Base-by-base conservation (phyloP, 768 basidiomycete species). In the Serendipita vermifera region DNA sequence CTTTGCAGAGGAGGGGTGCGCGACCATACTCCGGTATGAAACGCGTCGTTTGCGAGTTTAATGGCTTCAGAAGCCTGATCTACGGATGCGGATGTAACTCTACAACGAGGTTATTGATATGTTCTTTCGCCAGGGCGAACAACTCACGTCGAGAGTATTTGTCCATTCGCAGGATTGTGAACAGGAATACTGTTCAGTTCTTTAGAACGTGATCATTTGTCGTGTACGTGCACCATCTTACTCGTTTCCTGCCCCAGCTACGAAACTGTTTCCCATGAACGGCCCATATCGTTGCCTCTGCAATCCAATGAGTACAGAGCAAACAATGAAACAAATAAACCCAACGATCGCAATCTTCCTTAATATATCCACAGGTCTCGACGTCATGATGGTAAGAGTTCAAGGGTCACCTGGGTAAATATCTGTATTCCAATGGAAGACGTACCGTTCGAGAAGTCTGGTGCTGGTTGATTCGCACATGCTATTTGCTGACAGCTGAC, bases 11-110 rank as follows among this genome's bases (percentile, higher is more conserved):
- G 66, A 3, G 85, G 67, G 3, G 81, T 69, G 62, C 70, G 77
- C 9, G 87, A 86, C 88, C 88, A 90, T 33, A 76, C 65, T 2
- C 87, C 87, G 1, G 80, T 78, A 38, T 77, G 68, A 64, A 82
- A 89, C 3, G 68, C 73, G 3, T 68, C 64, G 48, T 88, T 77
- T 0, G 85, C 84, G 29, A 69, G 68, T 53, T 64, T 57, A 0
- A 89, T 77, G 0, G 80, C 72, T 4, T 66, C 59, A 17, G 72
- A 65, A 5, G 86, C 81, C 55, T 79, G 76, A 5, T 73, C 66
- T 2, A 71, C 62, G 0, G 78, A 77, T 1, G 83, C 71, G 38
- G 76, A 73, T 1, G 70, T 67, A 32, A 89, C 75, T 4, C 62
- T 61, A 17, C n/a, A n/a, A n/a, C n/a, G n/a, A 29, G 46, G 1